Base-by-base conservation (phyloP, 164 flowering plant species). In the Santalum album region DNA sequence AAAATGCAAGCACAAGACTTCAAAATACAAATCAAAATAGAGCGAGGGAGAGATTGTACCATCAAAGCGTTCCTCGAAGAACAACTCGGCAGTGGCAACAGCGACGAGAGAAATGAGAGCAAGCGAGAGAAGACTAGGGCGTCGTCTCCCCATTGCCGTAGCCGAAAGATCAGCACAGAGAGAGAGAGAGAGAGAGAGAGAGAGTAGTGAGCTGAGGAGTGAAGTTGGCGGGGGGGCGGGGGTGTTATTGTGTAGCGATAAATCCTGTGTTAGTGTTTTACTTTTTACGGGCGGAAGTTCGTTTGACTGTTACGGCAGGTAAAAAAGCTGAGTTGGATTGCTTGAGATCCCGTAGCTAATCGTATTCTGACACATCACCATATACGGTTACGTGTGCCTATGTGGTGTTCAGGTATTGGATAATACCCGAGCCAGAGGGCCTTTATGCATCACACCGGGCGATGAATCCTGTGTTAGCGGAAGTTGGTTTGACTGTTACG, bases 1-100 rank as follows among this genome's bases (percentile, higher is more conserved):
- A 45, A 21, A 24, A 19, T 23, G 15, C 16, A 23, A 26, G 56
- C 21, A 27, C 9, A 1, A 23, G 27, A 5, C 14, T 15, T 14
- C 44, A 9, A 10, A 2, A 19, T 16, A 49, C 14, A 27, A 14
- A 18, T 18, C 20, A 45, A 19, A 51, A 6, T 44, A 7, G 50
- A 19, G 46, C 20, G 38, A 6, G n/a, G 10, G 3, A n/a, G n/a
- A n/a, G 14, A 19, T n/a, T 3, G 6, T 71, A 87, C 91, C 96
- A n/a, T 79, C 84, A 54, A 84, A 87, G 10, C 82, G 82, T 25
- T 87, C 96, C 53, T 82, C 84, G 63, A 84, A 82, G 70, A 79
- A 69, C 25, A 84, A 86, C 21, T 68, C 59, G 0, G 87, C 85
- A 27, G 74, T 72, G 25, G 69, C 80, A 55, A 69, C 54, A 25